Percentiles rank a stretch among this genome's conserved stretches.
Evolutionary conservation across 495 filamentous ascomycete genomes (phyloP).

Genomic region (Niebla homalea): DNA sequence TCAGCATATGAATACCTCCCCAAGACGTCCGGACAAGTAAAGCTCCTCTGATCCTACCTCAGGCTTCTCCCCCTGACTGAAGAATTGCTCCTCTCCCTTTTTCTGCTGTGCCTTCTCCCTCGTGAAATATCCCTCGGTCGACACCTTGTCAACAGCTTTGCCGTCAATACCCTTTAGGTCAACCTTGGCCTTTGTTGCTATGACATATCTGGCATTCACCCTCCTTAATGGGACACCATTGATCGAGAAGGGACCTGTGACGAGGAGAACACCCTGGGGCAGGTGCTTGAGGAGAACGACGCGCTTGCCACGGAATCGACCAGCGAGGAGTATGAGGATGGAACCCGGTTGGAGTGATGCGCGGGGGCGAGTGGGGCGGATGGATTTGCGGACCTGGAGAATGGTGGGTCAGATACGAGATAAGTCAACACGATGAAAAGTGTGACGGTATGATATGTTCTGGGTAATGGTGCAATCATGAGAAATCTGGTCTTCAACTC

Average conservation of each 20-base stretch:
- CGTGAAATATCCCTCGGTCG: conserved; percentile 80
- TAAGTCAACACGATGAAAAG: too few species aligned
- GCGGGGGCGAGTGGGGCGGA: conserved; percentile 73
- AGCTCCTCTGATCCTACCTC: conserved; percentile 54
- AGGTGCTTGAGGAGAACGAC: conserved; percentile 97
- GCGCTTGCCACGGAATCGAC: conserved; percentile 99
- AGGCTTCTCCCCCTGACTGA: conserved; percentile 92
- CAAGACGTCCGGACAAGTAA: background rate
- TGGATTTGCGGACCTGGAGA: conserved; percentile 79
- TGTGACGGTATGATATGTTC: too few species aligned
- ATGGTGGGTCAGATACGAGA: background rate
- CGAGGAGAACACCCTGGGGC: conserved; percentile 89
- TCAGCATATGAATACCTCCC: background rate
- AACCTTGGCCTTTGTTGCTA: conserved; percentile 85
- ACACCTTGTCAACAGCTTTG: conserved; percentile 72
- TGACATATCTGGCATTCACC: conserved; percentile 98
- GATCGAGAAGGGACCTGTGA: conserved; percentile 99
- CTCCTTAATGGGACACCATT: conserved; percentile 97
- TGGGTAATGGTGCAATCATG: background rate
- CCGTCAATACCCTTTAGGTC: conserved; percentile 73
- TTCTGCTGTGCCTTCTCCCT: conserved; percentile 85
- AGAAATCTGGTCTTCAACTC: conserved; percentile 23
- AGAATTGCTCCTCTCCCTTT: conserved; percentile 87
- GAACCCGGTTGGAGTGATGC: conserved; percentile 80
- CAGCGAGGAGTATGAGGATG: conserved; percentile 95